A percentile compares a stretch with the other conserved stretches of the same genome.
Conservation (phyloP, 2,329 filamentous ascomycete species). For the Cladosporium sp. region DNA sequence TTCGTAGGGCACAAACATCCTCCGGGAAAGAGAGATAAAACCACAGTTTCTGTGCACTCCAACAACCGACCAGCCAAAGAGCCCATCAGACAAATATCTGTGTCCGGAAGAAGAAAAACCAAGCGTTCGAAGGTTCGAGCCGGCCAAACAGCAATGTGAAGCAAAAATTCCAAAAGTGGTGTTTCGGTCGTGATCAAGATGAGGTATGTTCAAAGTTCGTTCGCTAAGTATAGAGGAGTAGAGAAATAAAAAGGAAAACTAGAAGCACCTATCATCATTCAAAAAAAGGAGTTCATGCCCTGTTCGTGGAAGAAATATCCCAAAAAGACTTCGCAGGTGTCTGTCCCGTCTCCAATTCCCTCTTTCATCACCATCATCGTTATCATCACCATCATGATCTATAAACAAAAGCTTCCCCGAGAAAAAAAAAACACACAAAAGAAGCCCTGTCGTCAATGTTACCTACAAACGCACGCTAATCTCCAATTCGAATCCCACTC, state of each 20-base stretch:
- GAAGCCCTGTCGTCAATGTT: neutral
- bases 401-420: neutral
- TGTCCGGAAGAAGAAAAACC: too few relatives aligned
- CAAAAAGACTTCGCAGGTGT: neutral
- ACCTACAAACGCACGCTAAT: neutral
- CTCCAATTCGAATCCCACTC: neutral
- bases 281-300: neutral
- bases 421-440: neutral
- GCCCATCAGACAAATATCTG: too few relatives aligned
- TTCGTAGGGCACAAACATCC: too few relatives aligned
- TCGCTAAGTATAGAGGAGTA: neutral
- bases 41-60: too few relatives aligned
- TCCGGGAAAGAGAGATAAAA: too few relatives aligned
- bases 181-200: neutral
- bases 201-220: neutral
- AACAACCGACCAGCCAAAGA: too few relatives aligned
- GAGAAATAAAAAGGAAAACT: neutral
- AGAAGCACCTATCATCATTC: neutral
- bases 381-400: neutral
- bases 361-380: neutral
- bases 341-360: neutral
- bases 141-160: too few relatives aligned
- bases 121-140: too few relatives aligned
- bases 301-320: neutral
- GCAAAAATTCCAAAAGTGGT: neutral